Evolutionary conservation across 1,284 basidiomycete genomes (phyloP), one percentile per base, ranked within the genome.

Genomic region (Coriolopsis trogii): DNA sequence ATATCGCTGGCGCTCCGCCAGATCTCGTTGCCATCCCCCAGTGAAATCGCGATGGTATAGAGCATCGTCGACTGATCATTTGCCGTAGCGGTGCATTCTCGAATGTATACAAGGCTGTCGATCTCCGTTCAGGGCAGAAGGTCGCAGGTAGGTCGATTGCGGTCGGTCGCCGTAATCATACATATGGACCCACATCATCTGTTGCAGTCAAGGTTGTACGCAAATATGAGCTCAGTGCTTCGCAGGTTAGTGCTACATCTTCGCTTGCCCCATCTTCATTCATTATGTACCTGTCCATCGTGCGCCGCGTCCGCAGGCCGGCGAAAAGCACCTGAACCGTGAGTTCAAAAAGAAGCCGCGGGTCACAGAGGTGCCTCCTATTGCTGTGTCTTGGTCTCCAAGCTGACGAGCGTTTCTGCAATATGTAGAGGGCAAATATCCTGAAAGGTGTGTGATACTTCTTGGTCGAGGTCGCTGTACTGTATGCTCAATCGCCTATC

Each of bases 281-380:
- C 49, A 63, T 63, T 64, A 57, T 61, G 58, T 60, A 48, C 56
- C 58, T 64, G 49, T 48, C 42, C 48, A 31, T 41, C 44, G 49
- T 55, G 51, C 55, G 58, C 60, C 60, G 51, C 33, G 41, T 50
- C 49, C 38, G 41, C 72, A 95, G 93, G 87, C 85, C 67, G 91
- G 91, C 70, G 89, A 94, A 72, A 95, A 92, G 71, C 92, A 95
- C 73, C 78, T 97, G 67, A 94, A 93, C 73, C 80, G 85, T 59
- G 86, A 93, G 70, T 95, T 95, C 77, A 95, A 95, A 81, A 94
- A 94, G 80, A 89, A 89, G 76, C 92, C 93, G 77, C 89, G 93
- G 78, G 90, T 90, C 69, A 96, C 91, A 80, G 94, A 96, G 94
- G 94, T 95, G 79, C 78, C 74, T 67, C 69, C 55, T 52, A 59